phyloP scores from a whole-genome alignment of 257 asterid species.

The Perilla frutescens region DNA sequence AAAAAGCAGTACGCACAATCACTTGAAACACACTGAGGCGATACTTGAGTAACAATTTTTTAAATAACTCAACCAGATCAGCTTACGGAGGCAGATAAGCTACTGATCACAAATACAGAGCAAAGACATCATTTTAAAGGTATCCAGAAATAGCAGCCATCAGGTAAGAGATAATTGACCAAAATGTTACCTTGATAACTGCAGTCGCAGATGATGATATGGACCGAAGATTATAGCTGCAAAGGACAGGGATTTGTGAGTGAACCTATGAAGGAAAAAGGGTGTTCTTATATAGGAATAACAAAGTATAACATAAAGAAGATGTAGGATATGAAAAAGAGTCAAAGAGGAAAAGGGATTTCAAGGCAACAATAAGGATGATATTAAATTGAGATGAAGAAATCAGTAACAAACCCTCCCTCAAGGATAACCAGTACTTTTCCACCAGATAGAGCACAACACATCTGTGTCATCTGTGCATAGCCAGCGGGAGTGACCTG shows the following conservation, averaged over 20 bases:
- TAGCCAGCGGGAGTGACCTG: constrained; percentile 92
- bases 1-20: neutral
- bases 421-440: constrained; percentile 93
- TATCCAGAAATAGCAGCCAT: constrained; percentile 25
- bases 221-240: constrained; percentile 96
- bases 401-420: constrained; percentile 83
- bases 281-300: constrained; percentile 17
- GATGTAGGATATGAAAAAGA: constrained; percentile 22
- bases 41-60: constrained; percentile 10
- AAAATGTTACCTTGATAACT: constrained; percentile 75
- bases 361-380: constrained; percentile 7
- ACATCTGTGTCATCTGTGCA: constrained; percentile 91
- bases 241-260: constrained; percentile 32
- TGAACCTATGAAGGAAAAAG: constrained; percentile 23
- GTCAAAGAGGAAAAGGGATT: neutral
- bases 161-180: constrained; percentile 29
- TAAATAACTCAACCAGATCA: constrained; percentile 7
- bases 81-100: constrained; percentile 14
- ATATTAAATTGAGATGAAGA: constrained; percentile 25
- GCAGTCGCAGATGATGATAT: constrained; percentile 92
- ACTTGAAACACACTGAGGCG: neutral
- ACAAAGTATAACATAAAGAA: constrained; percentile 14
- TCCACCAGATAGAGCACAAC: constrained; percentile 75
- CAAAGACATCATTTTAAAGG: constrained; percentile 9
- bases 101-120: neutral